Evolutionary conservation across 1,284 basidiomycete genomes (phyloP), one percentile per base, ranked within the genome.

Genomic region (Singerocomus inundabilis): DNA sequence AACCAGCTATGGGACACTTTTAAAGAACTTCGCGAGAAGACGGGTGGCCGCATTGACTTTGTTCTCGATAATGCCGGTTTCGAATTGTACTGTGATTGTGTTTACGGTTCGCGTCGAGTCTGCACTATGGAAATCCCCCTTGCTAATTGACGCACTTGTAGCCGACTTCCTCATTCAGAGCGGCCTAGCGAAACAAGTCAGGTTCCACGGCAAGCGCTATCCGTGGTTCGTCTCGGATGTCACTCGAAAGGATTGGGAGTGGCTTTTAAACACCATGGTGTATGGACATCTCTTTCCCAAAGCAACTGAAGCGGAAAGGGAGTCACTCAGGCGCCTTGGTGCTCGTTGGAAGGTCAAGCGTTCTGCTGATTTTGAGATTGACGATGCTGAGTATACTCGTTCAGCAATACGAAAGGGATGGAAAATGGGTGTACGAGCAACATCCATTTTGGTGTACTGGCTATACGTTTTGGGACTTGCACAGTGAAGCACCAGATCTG

Each of bases 201-300:
- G 84, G 59, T 98, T 99, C 84, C 96, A 96, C 66, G 92, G 93
- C 46, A 96, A 93, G 69, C 82, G 89, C 9, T 90, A 86, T 59
- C 80, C 91, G 8, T 94, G 93, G 93, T 95, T 96, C 69, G 93
- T 95, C 44, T 93, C 90, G n/a, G 96, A 98, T 66, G 96, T 98
- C 25, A 98, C 95, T 35, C 88, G 82, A 70, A 91, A 93, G 70
- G 96, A 98, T 66, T 98, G 94, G 93, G 81, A 92, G 55, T 99
- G 96, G 95, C 75, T 94, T 39, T 71, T 91, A 57, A 94, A 93
- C 70, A 83, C 82, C 29, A 90, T 91, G 82, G 82, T 88, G 40
- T 91, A 93, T 67, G 89, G 94, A 7, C 84, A 93, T 59, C 78
- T 96, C 45, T 96, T 97, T 80, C 83, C 88, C 5, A 84, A 88